A percentile compares a stretch with the other conserved stretches of the same genome.
Conservation (phyloP, 768 basidiomycete species). For the Cystobasidium tubakii region DNA sequence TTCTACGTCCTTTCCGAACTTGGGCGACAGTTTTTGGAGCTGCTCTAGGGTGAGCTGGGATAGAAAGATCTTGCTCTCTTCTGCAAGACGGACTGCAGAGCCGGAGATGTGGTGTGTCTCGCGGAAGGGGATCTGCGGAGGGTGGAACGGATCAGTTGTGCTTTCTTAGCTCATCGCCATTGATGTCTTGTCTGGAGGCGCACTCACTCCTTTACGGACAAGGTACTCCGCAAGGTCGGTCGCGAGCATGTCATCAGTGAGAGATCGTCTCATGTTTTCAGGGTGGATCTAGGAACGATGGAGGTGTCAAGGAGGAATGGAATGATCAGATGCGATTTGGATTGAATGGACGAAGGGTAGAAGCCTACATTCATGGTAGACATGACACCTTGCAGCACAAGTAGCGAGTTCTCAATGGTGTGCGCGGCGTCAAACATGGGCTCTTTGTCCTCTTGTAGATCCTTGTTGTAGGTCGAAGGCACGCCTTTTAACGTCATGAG, state of each 20-base stretch:
- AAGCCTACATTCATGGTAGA: slow-evolving; percentile 71
- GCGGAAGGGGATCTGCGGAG: slow-evolving; percentile 81
- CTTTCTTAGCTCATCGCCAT: too few species aligned
- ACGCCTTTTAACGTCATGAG: slow-evolving; percentile 94
- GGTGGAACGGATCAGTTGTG: slow-evolving; percentile 15
- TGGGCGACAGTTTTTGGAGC: slow-evolving; percentile 65
- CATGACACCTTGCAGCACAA: slow-evolving; percentile 90
- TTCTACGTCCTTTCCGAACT: slow-evolving; percentile 75
- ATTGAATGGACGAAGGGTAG: too few species aligned
- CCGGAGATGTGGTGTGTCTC: slow-evolving; percentile 98
- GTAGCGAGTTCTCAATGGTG: slow-evolving; percentile 76
- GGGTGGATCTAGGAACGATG: slow-evolving; percentile 63
- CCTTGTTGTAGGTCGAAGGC: slow-evolving; percentile 99
- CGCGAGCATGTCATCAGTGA: slow-evolving; percentile 96
- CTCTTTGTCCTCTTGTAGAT: slow-evolving; percentile 97
- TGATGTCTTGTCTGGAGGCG: not conserved
- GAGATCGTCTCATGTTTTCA: slow-evolving; percentile 77
- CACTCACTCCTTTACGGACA: slow-evolving; percentile 88
- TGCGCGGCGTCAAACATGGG: slow-evolving; percentile 91
- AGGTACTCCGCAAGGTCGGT: slow-evolving; percentile 99
- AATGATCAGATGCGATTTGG: too few species aligned
- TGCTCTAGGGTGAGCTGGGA: slow-evolving; percentile 73
- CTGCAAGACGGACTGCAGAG: slow-evolving; percentile 88
- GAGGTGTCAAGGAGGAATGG: slow-evolving; percentile 11
- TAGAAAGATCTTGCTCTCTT: slow-evolving; percentile 70